phyloP scores from a whole-genome alignment of 176 grass and related monocot species.

The Oropetium thomaeum region DNA sequence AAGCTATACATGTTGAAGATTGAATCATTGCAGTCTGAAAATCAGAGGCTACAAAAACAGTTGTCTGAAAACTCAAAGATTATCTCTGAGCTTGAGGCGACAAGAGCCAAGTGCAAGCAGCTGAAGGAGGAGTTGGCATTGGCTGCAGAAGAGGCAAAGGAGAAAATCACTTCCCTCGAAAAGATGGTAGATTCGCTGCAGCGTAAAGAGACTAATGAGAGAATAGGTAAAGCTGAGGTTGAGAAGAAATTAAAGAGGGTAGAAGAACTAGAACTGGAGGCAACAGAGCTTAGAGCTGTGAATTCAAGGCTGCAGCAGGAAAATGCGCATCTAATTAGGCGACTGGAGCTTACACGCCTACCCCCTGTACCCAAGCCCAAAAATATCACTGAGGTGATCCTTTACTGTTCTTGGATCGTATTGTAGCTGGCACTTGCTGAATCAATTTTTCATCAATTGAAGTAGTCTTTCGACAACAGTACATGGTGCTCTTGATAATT shows the following conservation, averaged over 20 bases:
- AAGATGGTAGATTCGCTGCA: constrained; percentile 38
- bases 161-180: constrained; percentile 53
- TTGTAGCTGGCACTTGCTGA: constrained; percentile 29
- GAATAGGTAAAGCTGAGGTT: constrained; percentile 34
- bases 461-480: constrained; percentile 11
- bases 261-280: constrained; percentile 61
- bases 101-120: constrained; percentile 57
- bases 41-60: constrained; percentile 54
- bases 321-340: constrained; percentile 58
- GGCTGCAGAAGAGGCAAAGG: constrained; percentile 56
- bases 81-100: constrained; percentile 52
- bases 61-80: constrained; percentile 50
- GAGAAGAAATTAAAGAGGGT: constrained; percentile 49
- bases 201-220: constrained; percentile 30
- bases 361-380: constrained; percentile 44
- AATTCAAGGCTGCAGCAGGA: constrained; percentile 67
- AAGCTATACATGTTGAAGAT: constrained; percentile 80
- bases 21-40: constrained; percentile 75
- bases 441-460: constrained; percentile 26
- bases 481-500: constrained; percentile 18
- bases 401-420: constrained; percentile 29
- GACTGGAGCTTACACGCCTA: constrained; percentile 51
- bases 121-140: constrained; percentile 52
- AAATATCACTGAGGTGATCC: constrained; percentile 60
- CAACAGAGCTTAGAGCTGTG: constrained; percentile 43